A percentile compares a stretch with the other conserved stretches of the same genome.
phyloP scores from a whole-genome alignment of 805 yeast genomes.

The Candida palmyrensis region DNA sequence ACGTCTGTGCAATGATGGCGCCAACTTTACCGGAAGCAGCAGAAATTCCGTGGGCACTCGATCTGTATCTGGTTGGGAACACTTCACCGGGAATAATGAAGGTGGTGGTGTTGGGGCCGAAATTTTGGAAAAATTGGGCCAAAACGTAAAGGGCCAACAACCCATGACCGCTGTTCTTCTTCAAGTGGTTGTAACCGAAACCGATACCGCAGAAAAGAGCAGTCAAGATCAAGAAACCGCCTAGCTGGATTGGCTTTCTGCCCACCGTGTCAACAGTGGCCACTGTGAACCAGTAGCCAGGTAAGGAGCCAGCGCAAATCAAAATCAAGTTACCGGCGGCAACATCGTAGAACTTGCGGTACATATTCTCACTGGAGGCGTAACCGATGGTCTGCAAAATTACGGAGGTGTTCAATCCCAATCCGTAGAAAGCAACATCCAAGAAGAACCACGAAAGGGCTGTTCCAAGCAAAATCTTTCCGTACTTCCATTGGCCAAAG shows the following conservation, averaged over 20 bases:
- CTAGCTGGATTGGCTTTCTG: conserved; percentile 76
- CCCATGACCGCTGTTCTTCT: conserved; percentile 44
- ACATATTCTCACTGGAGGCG: conserved; percentile 67
- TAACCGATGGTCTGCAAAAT: conserved; percentile 82
- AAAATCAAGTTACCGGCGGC: conserved; percentile 92
- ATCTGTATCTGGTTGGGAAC: conserved; percentile 93
- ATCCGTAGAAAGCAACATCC: conserved; percentile 89
- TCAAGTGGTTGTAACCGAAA: conserved; percentile 70
- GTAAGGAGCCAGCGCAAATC: conserved; percentile 91
- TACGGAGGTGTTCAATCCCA: conserved; percentile 74
- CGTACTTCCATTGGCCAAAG: conserved; percentile 82
- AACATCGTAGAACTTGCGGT: conserved; percentile 63
- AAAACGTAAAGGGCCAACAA: conserved; percentile 72
- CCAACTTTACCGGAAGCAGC: conserved; percentile 92
- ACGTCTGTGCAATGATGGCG: conserved; percentile 87
- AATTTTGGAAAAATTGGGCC: conserved; percentile 84
- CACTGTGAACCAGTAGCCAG: conserved; percentile 87
- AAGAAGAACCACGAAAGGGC: conserved; percentile 89
- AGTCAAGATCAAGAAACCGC: conserved; percentile 72
- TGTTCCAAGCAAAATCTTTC: conserved; percentile 79
- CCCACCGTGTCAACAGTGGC: conserved; percentile 79
- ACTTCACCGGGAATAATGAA: conserved; percentile 88
- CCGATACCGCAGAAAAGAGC: conserved; percentile 74
- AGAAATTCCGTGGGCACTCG: conserved; percentile 91
- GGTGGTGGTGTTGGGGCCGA: conserved; percentile 92